Evolutionary conservation across 768 basidiomycete species (phyloP), one percentile per base, ranked within the genome.

Genomic region (Xanthoconium purpureum): DNA sequence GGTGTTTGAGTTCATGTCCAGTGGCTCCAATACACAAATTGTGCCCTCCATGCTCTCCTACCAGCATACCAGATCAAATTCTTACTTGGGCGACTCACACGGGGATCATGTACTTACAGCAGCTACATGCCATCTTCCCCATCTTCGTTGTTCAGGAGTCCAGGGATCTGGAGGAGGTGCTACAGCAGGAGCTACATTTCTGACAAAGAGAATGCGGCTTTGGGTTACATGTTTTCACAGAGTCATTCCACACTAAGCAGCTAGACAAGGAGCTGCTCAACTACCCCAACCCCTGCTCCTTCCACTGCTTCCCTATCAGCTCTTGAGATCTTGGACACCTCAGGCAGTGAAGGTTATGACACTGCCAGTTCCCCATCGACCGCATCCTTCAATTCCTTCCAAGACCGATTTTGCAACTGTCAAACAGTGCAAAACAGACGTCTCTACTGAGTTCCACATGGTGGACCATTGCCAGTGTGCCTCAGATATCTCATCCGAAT

Each of bases 371-470:
- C 79, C 6, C 77, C 80, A 1, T 80, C 80, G 9, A 74, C 71
- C 12, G 72, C 76, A 7, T 85, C 84, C 0, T 84, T 80, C 80
- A 5, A 85, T 85, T 58, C 84, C 84, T 13, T 84, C 81, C 1
- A 76, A 79, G 49, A 78, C 76, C 0, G 78, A 78, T 46, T 80
- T 71, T 50, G 63, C 60, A 37, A 79, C 80, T 1, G 75, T 71
- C 18, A 74, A 76, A 36, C 59, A 69, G 33, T 80, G 79, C 58
- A 74, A 61, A 66, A 76, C 78, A 7, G 75, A 78, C 35, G 67
- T 24, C 24, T 24, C 24, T 24, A 24, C 24, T 4, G 24, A 24
- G 24, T 24, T 80, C 64, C 67, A 72, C 14, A 84, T 82, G 13
- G 83, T 71, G 44, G 70, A 77, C 9, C 70, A 74, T 3, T 81